Conservation (phyloP, 2,329 filamentous ascomycete genomes). For the Bipolaris oryzae region DNA sequence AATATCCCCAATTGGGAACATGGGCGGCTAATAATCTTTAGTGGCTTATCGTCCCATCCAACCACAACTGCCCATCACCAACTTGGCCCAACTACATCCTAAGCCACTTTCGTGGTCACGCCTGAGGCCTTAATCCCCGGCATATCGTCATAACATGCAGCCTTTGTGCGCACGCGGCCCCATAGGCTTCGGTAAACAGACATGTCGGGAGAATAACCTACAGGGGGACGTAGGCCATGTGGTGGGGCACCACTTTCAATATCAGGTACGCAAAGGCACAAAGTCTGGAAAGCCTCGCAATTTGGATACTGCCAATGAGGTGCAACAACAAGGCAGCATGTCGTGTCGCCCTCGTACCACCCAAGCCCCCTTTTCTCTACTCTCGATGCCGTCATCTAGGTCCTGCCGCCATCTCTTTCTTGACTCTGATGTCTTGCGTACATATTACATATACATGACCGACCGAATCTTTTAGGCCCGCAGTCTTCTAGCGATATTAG, state of each 20-base stretch:
- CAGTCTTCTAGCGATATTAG: neutral
- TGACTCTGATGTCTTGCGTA: neutral
- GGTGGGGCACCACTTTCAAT: slow-evolving; percentile 27
- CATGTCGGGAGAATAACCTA: slow-evolving; percentile 22
- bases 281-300: neutral
- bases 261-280: slow-evolving; percentile 11
- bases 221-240: slow-evolving; percentile 15
- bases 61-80: slow-evolving; percentile 28
- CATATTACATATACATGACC: neutral
- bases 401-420: neutral
- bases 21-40: slow-evolving; percentile 42
- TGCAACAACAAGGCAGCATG: slow-evolving; percentile 7
- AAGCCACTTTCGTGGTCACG: slow-evolving; percentile 21
- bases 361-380: neutral
- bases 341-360: slow-evolving; percentile 5
- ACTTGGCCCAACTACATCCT: slow-evolving; percentile 8
- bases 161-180: slow-evolving; percentile 12
- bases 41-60: slow-evolving; percentile 36
- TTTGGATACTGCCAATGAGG: neutral
- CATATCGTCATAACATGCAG: slow-evolving; percentile 37
- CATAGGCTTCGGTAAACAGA: slow-evolving; percentile 12
- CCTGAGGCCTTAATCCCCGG: slow-evolving; percentile 15
- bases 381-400: neutral
- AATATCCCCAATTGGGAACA: slow-evolving; percentile 35
- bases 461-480: neutral